Conservation (phyloP, 805 yeast species). For the Spencermartinsiella europaea region DNA sequence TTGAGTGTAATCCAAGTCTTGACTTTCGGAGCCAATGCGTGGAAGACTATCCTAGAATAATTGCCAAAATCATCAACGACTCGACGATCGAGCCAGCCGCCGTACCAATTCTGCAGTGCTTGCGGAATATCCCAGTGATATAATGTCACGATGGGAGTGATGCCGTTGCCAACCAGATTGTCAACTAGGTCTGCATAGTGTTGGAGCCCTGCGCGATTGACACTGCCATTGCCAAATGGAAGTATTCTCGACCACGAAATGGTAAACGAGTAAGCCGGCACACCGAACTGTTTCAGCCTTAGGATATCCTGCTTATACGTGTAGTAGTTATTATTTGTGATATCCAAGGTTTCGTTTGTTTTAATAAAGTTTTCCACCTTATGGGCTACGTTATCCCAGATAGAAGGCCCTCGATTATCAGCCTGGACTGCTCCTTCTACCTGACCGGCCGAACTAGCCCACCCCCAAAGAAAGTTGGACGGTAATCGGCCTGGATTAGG, state of each 20-base stretch:
- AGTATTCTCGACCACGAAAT: conserved; percentile 36
- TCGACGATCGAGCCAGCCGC: conserved; percentile 28
- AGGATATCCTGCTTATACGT: conserved; percentile 33
- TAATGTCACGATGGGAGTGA: conserved; percentile 32
- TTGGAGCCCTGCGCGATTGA: conserved; percentile 29
- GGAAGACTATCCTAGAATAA: conserved; percentile 31
- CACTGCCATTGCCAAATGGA: conserved; percentile 27
- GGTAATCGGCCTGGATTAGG: conserved; percentile 10
- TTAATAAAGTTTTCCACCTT: conserved; percentile 17
- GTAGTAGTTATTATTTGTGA: conserved; percentile 33
- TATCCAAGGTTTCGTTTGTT: conserved; percentile 21
- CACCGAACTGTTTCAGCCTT: conserved; percentile 33
- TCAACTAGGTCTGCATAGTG: conserved; percentile 31
- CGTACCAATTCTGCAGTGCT: conserved; percentile 23
- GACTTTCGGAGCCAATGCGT: conserved; percentile 32
- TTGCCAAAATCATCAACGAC: conserved; percentile 33
- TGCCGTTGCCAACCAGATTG: conserved; percentile 25
- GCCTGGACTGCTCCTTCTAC: conserved; percentile 36
- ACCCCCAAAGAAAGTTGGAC: conserved; percentile 26
- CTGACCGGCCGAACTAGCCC: conserved; percentile 35
- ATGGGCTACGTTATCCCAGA: conserved; percentile 28
- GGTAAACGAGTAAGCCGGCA: conserved; percentile 31
- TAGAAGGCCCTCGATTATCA: conserved; percentile 33
- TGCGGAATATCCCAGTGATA: conserved; percentile 36
- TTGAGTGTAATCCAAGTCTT: conserved; percentile 32